These are phyloP conservation scores for Alternaria triticina DNA, from an alignment of 2,329 filamentous ascomycete species.

Conservation along the genomic window DNA sequence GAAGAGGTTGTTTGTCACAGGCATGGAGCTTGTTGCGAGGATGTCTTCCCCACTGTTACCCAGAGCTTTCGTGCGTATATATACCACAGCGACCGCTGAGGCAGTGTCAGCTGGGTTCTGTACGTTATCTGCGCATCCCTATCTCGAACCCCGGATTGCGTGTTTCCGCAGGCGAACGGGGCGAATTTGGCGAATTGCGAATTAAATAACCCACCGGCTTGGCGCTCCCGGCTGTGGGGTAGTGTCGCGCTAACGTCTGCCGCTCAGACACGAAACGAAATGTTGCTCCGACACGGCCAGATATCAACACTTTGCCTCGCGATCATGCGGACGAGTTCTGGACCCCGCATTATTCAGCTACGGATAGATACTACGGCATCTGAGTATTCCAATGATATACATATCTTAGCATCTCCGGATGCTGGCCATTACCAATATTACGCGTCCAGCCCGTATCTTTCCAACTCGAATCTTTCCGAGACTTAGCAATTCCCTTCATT, in stretches of 20 bases:
- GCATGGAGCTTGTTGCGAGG: background rate
- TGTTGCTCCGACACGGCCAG: background rate
- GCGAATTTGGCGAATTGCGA: background rate
- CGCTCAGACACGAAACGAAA: background rate
- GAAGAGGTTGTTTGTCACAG: background rate
- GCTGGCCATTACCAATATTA: background rate
- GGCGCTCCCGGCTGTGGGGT: background rate
- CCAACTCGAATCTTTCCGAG: background rate
- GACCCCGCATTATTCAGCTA: background rate
- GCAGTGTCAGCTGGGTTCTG: background rate
- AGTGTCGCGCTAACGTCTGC: background rate
- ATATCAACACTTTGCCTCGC: background rate
- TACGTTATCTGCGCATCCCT: background rate
- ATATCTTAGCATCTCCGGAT: background rate
- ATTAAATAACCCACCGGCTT: conserved; percentile 3
- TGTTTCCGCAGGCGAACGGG: background rate
- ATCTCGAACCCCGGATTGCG: background rate
- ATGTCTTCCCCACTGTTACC: background rate
- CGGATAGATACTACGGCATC: conserved; percentile 1
- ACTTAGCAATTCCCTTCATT: background rate
- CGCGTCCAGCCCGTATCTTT: background rate
- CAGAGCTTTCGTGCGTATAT: background rate
- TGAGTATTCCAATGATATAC: background rate
- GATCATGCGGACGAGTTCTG: background rate
- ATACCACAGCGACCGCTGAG: background rate